phyloP scores from a whole-genome alignment of 371 early-diverging fungal genomes.

The Smittium culicis region DNA sequence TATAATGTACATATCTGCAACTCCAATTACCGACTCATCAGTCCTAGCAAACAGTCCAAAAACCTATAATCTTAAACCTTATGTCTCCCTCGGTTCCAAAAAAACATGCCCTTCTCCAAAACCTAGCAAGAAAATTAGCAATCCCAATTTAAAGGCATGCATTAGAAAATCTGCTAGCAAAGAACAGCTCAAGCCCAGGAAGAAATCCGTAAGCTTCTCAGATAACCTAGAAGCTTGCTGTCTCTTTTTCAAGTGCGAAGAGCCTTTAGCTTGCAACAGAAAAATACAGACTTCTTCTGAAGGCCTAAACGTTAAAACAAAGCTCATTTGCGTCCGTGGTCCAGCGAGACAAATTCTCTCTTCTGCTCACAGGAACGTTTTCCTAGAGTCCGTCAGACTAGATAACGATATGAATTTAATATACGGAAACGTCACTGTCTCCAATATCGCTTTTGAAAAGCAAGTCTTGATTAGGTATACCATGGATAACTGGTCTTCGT shows the following conservation, averaged over 20 bases:
- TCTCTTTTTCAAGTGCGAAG: background rate
- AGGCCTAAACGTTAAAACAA: background rate
- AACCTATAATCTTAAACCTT: background rate
- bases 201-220: background rate
- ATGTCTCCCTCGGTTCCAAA: background rate
- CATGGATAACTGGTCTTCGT: conserved; percentile 50
- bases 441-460: conserved; percentile 66
- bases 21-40: background rate
- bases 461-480: conserved; percentile 50
- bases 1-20: background rate
- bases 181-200: background rate
- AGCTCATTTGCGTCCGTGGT: background rate
- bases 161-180: background rate
- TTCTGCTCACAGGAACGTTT: background rate
- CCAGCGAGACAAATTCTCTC: background rate
- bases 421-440: conserved; percentile 36
- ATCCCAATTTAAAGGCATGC: background rate
- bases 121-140: background rate
- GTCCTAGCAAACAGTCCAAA: background rate
- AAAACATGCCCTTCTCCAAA: background rate
- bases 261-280: background rate
- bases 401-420: conserved; percentile 9
- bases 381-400: background rate
- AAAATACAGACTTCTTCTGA: background rate
- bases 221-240: background rate